Percentiles rank a stretch among this genome's conserved stretches.
Evolutionary conservation across 140 eudicot genomes (phyloP).

Genomic region (Oenanthe javanica): DNA sequence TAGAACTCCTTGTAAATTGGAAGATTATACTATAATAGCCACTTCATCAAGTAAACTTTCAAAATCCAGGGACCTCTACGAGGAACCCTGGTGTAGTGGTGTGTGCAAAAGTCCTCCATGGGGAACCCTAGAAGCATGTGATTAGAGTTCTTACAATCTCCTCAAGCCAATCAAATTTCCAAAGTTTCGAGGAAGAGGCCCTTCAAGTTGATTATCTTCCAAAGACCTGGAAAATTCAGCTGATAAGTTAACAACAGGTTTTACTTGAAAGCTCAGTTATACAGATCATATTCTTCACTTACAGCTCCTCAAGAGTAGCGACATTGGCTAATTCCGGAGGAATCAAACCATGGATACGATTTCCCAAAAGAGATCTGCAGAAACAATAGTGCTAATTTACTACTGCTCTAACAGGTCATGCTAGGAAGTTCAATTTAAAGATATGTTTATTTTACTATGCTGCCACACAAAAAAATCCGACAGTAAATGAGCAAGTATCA

Average conservation of each 20-base stretch:
- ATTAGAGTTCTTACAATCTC: constrained; percentile 57
- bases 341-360: constrained; percentile 61
- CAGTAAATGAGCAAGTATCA: not conserved
- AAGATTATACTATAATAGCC: not conserved
- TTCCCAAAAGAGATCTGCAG: constrained; percentile 65
- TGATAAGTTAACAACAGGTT: constrained; percentile 9
- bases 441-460: not conserved
- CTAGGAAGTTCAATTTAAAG: not conserved
- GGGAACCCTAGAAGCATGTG: not conserved
- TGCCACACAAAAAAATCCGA: not conserved
- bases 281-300: constrained; percentile 26
- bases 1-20: not conserved
- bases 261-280: not conserved
- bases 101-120: not conserved
- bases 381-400: constrained; percentile 10
- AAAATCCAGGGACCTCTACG: too few species aligned
- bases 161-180: constrained; percentile 55
- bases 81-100: not conserved
- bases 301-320: constrained; percentile 67
- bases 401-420: constrained; percentile 1
- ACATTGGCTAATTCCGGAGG: constrained; percentile 78
- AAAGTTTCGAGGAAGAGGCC: constrained; percentile 53
- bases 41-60: not conserved
- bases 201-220: constrained; percentile 69
- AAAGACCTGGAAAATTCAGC: constrained; percentile 35